Conservation (phyloP, 345 rosid genomes). For the Gossypium stocksii region DNA sequence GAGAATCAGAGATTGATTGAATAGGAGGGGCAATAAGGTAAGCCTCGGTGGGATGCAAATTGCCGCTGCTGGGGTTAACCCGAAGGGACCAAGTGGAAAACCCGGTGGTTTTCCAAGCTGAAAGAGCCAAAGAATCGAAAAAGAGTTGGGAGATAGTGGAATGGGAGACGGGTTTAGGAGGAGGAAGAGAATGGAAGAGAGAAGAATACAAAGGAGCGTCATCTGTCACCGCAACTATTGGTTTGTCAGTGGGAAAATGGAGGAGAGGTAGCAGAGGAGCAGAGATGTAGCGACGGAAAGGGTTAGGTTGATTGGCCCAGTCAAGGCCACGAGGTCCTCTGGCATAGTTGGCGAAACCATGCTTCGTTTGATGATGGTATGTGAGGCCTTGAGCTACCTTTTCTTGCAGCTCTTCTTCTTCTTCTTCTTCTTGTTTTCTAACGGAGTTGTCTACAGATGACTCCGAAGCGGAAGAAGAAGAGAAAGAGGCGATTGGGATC, state of each 20-base stretch:
- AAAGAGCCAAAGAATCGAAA: conserved; percentile 75
- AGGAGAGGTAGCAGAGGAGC: conserved; percentile 59
- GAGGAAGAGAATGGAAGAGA: conserved; percentile 56
- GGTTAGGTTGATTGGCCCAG: conserved; percentile 92
- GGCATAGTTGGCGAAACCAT: conserved; percentile 58
- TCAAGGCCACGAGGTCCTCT: conserved; percentile 86
- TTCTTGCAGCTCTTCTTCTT: conserved; percentile 16
- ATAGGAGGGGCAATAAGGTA: conserved; percentile 68
- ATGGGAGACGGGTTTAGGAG: conserved; percentile 47
- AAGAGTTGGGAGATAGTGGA: conserved; percentile 63
- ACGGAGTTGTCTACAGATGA: conserved; percentile 17
- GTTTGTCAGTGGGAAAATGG: conserved; percentile 28
- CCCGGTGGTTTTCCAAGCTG: conserved; percentile 84
- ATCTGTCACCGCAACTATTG: background rate
- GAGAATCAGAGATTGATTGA: conserved; percentile 35
- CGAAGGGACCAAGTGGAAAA: conserved; percentile 88
- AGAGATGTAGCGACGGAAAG: conserved; percentile 70
- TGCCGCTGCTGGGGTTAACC: conserved; percentile 94
- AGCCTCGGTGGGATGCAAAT: conserved; percentile 78
- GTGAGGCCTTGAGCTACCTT: conserved; percentile 44
- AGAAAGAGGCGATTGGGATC: conserved; percentile 22
- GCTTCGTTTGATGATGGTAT: conserved; percentile 78
- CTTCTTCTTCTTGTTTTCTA: conserved; percentile 10
- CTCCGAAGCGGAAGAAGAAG: conserved; percentile 12
- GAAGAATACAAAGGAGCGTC: conserved; percentile 46